These are phyloP conservation scores for Populus hybrid DNA, from an alignment of 441 rosid species.

Conservation along the genomic window DNA sequence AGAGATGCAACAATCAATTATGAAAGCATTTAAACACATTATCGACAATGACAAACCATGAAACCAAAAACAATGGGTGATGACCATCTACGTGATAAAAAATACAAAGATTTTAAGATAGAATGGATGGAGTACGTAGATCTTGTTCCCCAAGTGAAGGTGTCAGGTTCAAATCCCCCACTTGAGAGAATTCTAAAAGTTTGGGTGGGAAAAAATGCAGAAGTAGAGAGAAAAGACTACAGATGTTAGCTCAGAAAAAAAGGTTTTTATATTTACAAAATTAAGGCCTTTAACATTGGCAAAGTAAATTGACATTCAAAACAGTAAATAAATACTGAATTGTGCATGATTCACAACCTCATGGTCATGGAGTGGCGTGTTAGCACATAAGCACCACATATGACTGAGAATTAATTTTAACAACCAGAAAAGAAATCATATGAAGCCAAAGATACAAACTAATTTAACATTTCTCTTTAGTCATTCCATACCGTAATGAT, in stretches of 20 bases:
- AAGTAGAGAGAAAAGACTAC: background rate
- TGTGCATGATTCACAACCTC: background rate
- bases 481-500: slow-evolving; percentile 66
- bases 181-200: too few relatives aligned
- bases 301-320: background rate
- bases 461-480: background rate
- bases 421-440: background rate
- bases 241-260: background rate
- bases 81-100: too few relatives aligned
- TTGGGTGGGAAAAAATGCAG: too few relatives aligned
- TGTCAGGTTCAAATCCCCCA: too few relatives aligned
- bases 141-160: too few relatives aligned
- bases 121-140: too few relatives aligned
- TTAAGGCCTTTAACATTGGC: background rate
- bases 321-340: background rate
- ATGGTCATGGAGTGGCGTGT: background rate
- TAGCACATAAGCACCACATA: background rate
- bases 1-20: too few relatives aligned
- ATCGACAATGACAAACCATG: too few relatives aligned
- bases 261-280: background rate
- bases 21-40: too few relatives aligned
- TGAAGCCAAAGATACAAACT: background rate
- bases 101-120: too few relatives aligned
- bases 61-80: too few relatives aligned
- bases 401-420: background rate